phyloP scores from a whole-genome alignment of 2,329 filamentous ascomycete genomes.

The Botrytis byssoidea region DNA sequence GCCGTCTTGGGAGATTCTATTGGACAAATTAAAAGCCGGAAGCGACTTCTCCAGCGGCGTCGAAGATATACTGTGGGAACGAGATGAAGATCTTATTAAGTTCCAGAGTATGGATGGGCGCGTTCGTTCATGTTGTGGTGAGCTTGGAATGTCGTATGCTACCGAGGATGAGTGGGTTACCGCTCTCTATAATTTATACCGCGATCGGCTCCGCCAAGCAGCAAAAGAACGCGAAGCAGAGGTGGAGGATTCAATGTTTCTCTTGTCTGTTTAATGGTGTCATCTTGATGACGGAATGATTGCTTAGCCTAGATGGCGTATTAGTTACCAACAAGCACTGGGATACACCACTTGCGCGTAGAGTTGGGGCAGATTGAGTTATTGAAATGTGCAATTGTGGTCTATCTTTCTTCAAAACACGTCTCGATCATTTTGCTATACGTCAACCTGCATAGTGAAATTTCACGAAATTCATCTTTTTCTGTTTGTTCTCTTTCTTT shows the following conservation, averaged over 20 bases:
- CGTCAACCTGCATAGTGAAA: no score
- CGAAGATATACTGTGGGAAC: neutral
- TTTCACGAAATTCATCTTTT: neutral
- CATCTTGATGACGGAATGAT: rapidly evolving
- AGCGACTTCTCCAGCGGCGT: neutral
- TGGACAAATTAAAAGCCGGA: neutral
- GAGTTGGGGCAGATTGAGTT: neutral
- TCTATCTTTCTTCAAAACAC: neutral
- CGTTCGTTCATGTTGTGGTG: neutral
- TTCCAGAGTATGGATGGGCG: neutral
- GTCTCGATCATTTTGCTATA: neutral
- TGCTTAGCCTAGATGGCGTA: rapidly evolving
- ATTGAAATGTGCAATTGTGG: neutral
- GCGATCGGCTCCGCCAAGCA: no score
- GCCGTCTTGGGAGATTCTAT: neutral
- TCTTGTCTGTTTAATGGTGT: neutral
- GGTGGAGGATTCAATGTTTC: neutral
- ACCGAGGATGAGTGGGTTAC: rapidly evolving
- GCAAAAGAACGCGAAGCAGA: neutral
- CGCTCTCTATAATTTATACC: no score
- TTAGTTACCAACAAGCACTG: neutral
- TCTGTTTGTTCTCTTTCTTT: neutral
- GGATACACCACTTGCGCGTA: neutral
- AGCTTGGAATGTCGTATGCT: neutral
- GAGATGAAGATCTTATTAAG: neutral